A percentile compares a stretch with the other conserved stretches of the same genome.
phyloP scores from a whole-genome alignment of 78 protist species.

The Dictyostelium firmibasis region DNA sequence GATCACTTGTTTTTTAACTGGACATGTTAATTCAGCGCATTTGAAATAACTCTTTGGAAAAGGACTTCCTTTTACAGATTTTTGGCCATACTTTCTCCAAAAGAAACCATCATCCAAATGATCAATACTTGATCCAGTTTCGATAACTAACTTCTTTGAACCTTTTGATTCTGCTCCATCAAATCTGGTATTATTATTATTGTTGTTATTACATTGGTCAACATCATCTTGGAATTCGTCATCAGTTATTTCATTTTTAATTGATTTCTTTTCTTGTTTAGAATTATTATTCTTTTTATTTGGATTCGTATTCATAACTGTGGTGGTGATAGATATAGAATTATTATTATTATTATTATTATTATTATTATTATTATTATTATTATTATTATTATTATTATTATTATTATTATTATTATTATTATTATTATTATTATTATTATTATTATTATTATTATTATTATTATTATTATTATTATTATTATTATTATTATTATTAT shows the following conservation, averaged over 20 bases:
- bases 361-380: too few relatives aligned
- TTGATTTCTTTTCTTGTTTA: not conserved
- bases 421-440: too few relatives aligned
- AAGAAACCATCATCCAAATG: conserved; percentile 72
- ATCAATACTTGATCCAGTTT: conserved; percentile 48
- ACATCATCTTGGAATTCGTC: not conserved
- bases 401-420: too few relatives aligned
- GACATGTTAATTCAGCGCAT: conserved; percentile 53
- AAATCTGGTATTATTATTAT: not conserved
- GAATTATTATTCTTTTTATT: not conserved
- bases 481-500: too few relatives aligned
- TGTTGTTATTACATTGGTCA: not conserved
- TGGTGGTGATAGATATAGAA: not conserved
- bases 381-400: too few relatives aligned
- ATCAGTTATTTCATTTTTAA: not conserved
- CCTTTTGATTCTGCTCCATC: not conserved
- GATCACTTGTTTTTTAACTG: conserved; percentile 46
- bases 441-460: too few relatives aligned
- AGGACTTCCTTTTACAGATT: conserved; percentile 55
- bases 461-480: too few relatives aligned
- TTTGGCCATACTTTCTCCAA: conserved; percentile 81
- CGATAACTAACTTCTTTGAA: conserved; percentile 49
- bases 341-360: too few relatives aligned
- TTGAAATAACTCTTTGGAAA: conserved; percentile 60
- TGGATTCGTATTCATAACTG: not conserved